phyloP scores from a whole-genome alignment of 257 asterid species.

The Fraxinus cuspidata region DNA sequence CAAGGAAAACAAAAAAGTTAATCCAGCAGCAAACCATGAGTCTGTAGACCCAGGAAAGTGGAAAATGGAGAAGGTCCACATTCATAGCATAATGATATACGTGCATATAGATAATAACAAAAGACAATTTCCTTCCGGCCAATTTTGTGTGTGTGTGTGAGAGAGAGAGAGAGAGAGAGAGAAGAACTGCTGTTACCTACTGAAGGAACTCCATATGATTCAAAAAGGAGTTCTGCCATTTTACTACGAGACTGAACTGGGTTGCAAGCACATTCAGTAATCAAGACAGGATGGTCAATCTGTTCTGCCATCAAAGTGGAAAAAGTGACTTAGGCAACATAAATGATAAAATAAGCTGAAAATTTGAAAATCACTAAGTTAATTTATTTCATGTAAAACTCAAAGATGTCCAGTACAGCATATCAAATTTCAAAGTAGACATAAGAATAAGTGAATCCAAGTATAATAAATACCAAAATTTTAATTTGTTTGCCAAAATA shows the following conservation, averaged over 20 bases:
- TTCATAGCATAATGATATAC: not conserved
- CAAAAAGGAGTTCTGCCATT: conserved; percentile 98
- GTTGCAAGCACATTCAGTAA: conserved; percentile 94
- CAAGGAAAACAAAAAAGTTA: conserved; percentile 17
- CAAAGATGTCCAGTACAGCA: conserved; percentile 26
- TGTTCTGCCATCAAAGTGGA: conserved; percentile 52
- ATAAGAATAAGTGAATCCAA: conserved; percentile 9
- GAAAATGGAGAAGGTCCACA: conserved; percentile 9
- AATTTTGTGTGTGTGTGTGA: not conserved
- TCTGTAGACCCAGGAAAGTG: not conserved
- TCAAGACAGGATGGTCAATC: conserved; percentile 93
- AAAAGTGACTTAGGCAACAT: conserved; percentile 28
- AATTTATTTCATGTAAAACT: conserved; percentile 15
- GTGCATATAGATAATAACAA: not conserved
- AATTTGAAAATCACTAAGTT: not conserved
- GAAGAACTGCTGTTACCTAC: conserved; percentile 52
- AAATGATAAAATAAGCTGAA: not conserved
- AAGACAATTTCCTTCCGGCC: not conserved
- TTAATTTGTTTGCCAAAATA: conserved; percentile 7
- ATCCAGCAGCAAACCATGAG: conserved; percentile 21
- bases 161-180: not conserved
- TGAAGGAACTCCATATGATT: conserved; percentile 96
- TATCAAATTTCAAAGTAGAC: conserved; percentile 1
- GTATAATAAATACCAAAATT: conserved; percentile 1
- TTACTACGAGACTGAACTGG: conserved; percentile 94